Evolutionary conservation across 2,329 filamentous ascomycete genomes (phyloP), one percentile per base, ranked within the genome.

Genomic region (Pestalotiopsis sp.): DNA sequence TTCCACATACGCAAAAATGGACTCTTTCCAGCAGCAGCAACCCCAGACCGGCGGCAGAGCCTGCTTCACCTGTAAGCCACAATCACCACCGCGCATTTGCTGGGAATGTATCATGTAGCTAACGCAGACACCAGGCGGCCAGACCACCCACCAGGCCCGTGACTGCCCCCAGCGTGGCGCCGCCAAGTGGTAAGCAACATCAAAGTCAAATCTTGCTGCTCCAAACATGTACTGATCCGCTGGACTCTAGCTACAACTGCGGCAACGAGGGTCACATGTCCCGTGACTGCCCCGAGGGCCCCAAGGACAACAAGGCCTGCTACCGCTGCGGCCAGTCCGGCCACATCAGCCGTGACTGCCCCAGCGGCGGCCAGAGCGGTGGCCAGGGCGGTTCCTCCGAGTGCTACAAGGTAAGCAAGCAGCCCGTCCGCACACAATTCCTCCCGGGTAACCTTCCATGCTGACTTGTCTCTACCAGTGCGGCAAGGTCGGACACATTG

Each of bases 401-500:
- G 84, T 97, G 94, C 90, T 98, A 98, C 91, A 98, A 98, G 86
- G 87, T 84, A 76, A 67, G 80, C 67, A 9, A 7, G 38, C 45
- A 52, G 31, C 31, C 31, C 11, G 45, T 20, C 14, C 7, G 20
- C 57, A 12, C 38, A 38, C 4, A 11, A 11, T 31, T 36, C 12
- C 41, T n/a, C 7, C 63, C 68, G 38, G 57, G 58, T 75, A 61
- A 4, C 20, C 58, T 17, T 64, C 36, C 57, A 2, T 36, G 57
- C 68, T 31, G 69, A 36, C 67, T 62, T 65, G n/a, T 52, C 69
- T 70, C 67, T 73, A 65, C 9, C 25, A 91, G 92, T 99, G 96
- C 84, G 95, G 95, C 72, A 93, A 97, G 86, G 88, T 94, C 74
- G 96, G 96, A 70, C 96, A 98, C 88, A 98, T 98, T 82, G 95